Evolutionary conservation across 192 early-diverging fungal species (phyloP).

Genomic region (Gigaspora rosea): DNA sequence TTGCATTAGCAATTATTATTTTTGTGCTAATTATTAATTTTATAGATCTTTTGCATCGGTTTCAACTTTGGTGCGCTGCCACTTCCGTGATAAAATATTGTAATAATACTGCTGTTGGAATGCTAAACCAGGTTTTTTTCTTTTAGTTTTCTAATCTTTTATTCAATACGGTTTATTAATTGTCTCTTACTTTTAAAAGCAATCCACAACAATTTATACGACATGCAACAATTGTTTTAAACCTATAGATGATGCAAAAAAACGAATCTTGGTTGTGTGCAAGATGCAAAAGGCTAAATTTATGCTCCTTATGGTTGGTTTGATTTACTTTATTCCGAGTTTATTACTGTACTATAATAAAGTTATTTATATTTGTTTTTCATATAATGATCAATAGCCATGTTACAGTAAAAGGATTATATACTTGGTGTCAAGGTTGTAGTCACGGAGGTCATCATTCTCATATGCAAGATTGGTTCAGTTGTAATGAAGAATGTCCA

Average conservation of each 20-base stretch:
- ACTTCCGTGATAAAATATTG: conserved; percentile 62
- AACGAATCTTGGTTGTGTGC: conserved; percentile 68
- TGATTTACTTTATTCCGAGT: not conserved
- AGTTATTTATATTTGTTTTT: not conserved
- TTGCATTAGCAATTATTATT: too few species aligned
- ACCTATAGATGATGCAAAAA: conserved; percentile 48
- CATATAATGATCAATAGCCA: conserved; percentile 50
- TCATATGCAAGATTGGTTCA: conserved; percentile 75
- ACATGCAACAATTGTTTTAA: conserved; percentile 70
- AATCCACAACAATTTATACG: conserved; percentile 73
- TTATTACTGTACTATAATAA: not conserved
- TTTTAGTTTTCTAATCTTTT: not conserved
- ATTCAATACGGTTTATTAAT: not conserved
- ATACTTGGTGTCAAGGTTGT: conserved; percentile 80
- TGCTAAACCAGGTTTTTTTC: conserved; percentile 52
- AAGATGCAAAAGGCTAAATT: conserved; percentile 62
- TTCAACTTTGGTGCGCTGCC: conserved; percentile 70
- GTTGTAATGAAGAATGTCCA: conserved; percentile 59
- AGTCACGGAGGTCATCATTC: conserved; percentile 78
- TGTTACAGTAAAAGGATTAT: conserved; percentile 69
- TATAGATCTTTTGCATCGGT: conserved; percentile 67
- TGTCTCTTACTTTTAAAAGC: conserved; percentile 44
- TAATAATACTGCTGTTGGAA: conserved; percentile 42
- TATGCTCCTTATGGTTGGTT: conserved; percentile 70
- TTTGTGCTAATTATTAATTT: not conserved